Percentiles rank a stretch among this genome's conserved stretches.
phyloP scores from a whole-genome alignment of 371 early-diverging fungal species.

The Syncephalastrum racemosum region DNA sequence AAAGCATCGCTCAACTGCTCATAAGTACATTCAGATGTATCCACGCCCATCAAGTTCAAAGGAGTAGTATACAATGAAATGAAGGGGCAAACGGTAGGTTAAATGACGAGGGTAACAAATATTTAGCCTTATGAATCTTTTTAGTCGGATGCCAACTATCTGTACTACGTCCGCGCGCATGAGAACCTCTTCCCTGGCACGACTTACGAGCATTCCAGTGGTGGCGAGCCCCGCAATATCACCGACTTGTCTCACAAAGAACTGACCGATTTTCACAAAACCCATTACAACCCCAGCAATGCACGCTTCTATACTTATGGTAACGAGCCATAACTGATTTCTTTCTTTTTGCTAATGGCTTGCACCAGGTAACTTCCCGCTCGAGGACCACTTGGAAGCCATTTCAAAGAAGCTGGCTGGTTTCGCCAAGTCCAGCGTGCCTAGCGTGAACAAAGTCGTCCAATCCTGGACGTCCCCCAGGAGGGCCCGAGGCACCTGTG shows the following conservation, averaged over 20 bases:
- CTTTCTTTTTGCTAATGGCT: no score
- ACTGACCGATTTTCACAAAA: constrained; percentile 78
- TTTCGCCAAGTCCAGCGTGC: constrained; percentile 36
- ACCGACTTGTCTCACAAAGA: constrained; percentile 84
- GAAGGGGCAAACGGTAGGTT: constrained; percentile 85
- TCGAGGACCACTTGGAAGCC: constrained; percentile 71
- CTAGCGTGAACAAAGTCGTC: constrained; percentile 54
- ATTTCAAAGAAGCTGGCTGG: constrained; percentile 60
- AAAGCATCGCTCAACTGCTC: not conserved
- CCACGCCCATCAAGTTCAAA: constrained; percentile 69
- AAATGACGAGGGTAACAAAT: not conserved
- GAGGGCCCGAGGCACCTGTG: constrained; percentile 55
- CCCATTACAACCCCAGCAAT: constrained; percentile 90
- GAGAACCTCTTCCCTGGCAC: constrained; percentile 85
- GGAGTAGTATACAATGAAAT: constrained; percentile 98
- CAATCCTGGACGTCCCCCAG: constrained; percentile 52
- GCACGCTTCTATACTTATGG: constrained; percentile 91
- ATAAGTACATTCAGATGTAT: constrained; percentile 31
- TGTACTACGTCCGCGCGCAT: constrained; percentile 77
- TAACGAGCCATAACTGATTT: not conserved
- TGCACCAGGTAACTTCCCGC: constrained; percentile 70
- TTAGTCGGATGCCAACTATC: constrained; percentile 71
- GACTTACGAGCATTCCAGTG: constrained; percentile 80
- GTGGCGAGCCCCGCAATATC: constrained; percentile 91
- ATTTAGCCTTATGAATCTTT: not conserved